phyloP scores from a whole-genome alignment of 768 basidiomycete genomes.

The Hortiboletus campestris region DNA sequence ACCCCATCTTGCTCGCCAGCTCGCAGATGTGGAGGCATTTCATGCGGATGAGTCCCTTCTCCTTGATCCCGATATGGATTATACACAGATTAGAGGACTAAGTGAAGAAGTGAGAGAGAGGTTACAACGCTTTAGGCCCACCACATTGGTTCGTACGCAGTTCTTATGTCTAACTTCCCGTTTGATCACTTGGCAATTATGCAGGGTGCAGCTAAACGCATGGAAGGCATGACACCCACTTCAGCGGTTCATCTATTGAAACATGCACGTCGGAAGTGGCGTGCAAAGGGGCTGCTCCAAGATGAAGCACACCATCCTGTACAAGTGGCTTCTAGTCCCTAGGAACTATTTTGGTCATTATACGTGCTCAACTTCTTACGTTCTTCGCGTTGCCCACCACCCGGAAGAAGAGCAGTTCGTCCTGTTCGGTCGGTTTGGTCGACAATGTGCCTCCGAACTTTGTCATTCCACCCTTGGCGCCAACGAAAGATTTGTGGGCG shows the following conservation, averaged over 20 bases:
- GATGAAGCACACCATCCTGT: background rate
- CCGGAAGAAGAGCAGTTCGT: background rate
- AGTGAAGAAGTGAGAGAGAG: slow-evolving; percentile 75
- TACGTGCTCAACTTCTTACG: background rate
- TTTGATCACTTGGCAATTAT: background rate
- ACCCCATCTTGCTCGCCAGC: slow-evolving; percentile 66
- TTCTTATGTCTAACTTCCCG: background rate
- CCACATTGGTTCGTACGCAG: slow-evolving; percentile 54
- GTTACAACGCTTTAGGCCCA: slow-evolving; percentile 57
- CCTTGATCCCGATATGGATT: slow-evolving; percentile 72
- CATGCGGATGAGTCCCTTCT: slow-evolving; percentile 70
- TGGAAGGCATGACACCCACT: slow-evolving; percentile 91
- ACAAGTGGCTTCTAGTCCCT: background rate
- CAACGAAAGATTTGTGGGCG: background rate
- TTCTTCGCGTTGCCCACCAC: background rate
- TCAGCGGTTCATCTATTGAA: slow-evolving; percentile 66
- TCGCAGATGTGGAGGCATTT: slow-evolving; percentile 72
- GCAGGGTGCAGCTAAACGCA: slow-evolving; percentile 90
- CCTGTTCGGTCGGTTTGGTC: background rate
- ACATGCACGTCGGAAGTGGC: slow-evolving; percentile 48
- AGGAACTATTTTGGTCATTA: background rate
- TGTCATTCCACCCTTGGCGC: no score
- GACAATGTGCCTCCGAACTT: background rate
- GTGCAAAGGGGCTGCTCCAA: background rate
- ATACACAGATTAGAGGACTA: slow-evolving; percentile 59